Evolutionary conservation across 345 rosid genomes (phyloP).

Genomic region (Sonneratia alba): DNA sequence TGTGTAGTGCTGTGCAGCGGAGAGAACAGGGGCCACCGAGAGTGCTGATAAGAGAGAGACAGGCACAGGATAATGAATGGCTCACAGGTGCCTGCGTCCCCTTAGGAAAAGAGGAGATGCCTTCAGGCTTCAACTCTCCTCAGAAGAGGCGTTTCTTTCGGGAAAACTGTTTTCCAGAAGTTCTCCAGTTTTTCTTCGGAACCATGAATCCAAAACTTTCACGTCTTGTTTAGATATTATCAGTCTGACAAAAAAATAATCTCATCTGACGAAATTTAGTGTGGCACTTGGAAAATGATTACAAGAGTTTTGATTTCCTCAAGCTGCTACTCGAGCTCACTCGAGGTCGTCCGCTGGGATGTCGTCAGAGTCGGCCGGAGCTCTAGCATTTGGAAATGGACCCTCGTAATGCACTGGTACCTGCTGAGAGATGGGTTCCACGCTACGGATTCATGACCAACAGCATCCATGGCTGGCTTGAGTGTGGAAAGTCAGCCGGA

Average conservation of each 20-base stretch:
- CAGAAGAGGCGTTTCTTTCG: too few species aligned
- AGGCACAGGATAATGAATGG: not conserved
- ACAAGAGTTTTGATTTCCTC: too few species aligned
- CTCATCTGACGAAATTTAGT: not conserved
- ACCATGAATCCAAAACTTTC: not conserved
- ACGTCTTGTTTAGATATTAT: not conserved
- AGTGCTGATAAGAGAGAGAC: not conserved
- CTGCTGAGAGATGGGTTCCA: not conserved
- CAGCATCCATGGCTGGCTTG: slow-evolving; percentile 15
- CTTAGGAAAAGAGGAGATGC: too few species aligned
- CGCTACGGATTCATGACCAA: slow-evolving; percentile 17
- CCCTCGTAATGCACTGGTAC: not conserved
- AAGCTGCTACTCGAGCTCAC: too few species aligned
- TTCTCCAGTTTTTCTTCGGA: too few species aligned
- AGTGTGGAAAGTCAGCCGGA: too few species aligned
- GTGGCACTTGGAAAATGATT: not conserved
- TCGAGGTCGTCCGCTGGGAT: too few species aligned
- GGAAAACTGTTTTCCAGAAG: too few species aligned
- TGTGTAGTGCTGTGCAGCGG: not conserved
- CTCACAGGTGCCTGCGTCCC: not conserved
- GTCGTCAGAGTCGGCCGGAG: too few species aligned
- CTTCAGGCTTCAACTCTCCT: too few species aligned
- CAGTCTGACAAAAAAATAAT: too few species aligned
- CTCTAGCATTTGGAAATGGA: not conserved
- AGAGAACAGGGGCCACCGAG: slow-evolving; percentile 3